Base-by-base conservation (phyloP, 108 stramenopile species). In the Cylindrotheca closterium region DNA sequence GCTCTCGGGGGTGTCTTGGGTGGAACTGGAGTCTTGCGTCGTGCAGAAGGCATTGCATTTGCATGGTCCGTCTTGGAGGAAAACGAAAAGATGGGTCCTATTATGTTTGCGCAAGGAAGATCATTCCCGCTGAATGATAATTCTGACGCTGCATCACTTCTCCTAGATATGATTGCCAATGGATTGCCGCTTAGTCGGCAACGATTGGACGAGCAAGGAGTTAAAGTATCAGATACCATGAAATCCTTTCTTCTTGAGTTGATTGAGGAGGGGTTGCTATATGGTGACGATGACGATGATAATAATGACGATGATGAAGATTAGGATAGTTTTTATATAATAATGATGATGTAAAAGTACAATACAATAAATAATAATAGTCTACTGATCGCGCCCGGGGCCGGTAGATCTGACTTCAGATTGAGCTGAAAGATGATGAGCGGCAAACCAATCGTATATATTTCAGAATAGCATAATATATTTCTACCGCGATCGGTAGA, bases 31-130 rank as follows among this genome's bases (percentile, higher is more conserved):
- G 58, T 52, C 29, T 61, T 93, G 56, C 72, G 70, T 67, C 85
- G 84, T 23, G 86, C 84, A 2, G 87, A 88, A 66, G 92, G 92
- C 7, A 62, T 94, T 19, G 57, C 80, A 0, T 87, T 85, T 68
- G 88, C 87, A 8, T 84, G 85, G 68, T 89, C 88, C 3, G n/a
- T n/a, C n/a, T 55, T 8, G 33, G 26, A 79, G 27, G 51, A 61
- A 21, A 34, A 65, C 28, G 46, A 67, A n/a, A n/a, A n/a, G n/a
- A n/a, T n/a, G n/a, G n/a, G n/a, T n/a, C n/a, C n/a, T n/a, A n/a
- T n/a, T n/a, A 25, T 34, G 4, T 60, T 58, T 23, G 31, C 26
- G 17, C 30, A 0, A 26, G 60, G 37, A 28, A 4, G 21, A 4
- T 28, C 30, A 50, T 30, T 48, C 8, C 7, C 25, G 4, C 51